A percentile compares a stretch with the other conserved stretches of the same genome.
Evolutionary conservation across 805 yeast species (phyloP).

Genomic region (Suhomyces kilbournensis): DNA sequence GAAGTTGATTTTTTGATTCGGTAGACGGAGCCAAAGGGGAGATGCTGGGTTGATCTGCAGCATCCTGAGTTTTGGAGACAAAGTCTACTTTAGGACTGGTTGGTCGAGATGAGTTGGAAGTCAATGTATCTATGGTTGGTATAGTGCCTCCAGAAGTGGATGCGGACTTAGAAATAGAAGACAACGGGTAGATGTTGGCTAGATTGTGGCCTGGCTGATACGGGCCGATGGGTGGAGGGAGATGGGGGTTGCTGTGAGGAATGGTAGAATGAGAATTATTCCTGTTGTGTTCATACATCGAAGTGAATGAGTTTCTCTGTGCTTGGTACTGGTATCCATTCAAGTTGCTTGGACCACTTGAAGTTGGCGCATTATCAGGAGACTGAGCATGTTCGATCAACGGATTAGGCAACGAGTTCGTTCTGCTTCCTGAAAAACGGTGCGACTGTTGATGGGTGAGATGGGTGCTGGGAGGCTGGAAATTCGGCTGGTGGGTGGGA

Average conservation of each 20-base stretch:
- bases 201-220: conserved; percentile 1
- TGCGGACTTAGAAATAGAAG: background rate
- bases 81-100: background rate
- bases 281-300: conserved; percentile 12
- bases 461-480: background rate
- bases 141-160: background rate
- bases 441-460: background rate
- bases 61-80: background rate
- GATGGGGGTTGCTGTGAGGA: background rate
- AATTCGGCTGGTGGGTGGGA: background rate
- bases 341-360: background rate
- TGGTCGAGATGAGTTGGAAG: background rate
- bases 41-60: background rate
- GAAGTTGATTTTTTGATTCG: conserved; percentile 21
- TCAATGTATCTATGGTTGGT: background rate
- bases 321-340: conserved; percentile 2
- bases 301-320: conserved; percentile 21
- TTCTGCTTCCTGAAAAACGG: conserved; percentile 10
- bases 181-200: background rate
- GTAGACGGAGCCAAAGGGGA: background rate
- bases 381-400: conserved; percentile 8
- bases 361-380: background rate
- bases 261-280: background rate
- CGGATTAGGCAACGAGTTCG: conserved; percentile 22
- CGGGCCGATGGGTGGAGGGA: conserved; percentile 1